A percentile compares a stretch with the other conserved stretches of the same genome.
Conservation (phyloP, 768 basidiomycete species). For the Lactarius pseudohatsudake region DNA sequence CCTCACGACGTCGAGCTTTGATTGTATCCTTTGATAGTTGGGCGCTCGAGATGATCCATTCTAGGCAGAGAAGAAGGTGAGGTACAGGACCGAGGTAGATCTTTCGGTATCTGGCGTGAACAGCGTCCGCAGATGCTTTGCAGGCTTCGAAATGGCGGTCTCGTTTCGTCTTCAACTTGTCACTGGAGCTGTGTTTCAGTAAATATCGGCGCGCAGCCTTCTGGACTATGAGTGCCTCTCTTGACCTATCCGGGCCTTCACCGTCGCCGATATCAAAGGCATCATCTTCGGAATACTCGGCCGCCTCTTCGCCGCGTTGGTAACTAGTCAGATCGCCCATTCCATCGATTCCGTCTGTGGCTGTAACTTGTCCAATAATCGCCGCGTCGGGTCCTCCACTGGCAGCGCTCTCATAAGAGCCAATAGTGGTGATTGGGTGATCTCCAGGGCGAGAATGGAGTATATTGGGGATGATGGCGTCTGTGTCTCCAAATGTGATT, state of each 20-base stretch:
- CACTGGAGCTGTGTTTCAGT: background rate
- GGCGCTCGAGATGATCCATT: conserved; percentile 8
- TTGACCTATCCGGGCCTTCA: conserved; percentile 11
- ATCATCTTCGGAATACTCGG: conserved; percentile 13
- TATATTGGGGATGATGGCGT: conserved; percentile 2
- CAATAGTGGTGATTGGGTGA: background rate
- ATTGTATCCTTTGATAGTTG: background rate
- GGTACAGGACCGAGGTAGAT: conserved; percentile 22
- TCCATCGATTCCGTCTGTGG: background rate
- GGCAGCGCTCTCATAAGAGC: background rate
- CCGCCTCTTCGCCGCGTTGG: background rate
- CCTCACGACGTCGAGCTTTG: background rate
- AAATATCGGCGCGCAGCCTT: conserved; percentile 9
- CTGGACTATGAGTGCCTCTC: conserved; percentile 2
- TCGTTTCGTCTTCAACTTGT: background rate
- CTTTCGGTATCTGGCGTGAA: conserved; percentile 16
- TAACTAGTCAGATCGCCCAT: background rate
- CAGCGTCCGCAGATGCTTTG: conserved; percentile 7
- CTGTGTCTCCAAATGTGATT: background rate
- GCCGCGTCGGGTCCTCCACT: background rate
- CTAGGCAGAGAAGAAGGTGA: conserved; percentile 22
- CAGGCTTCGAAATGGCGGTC: conserved; percentile 10
- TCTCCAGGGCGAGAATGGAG: background rate
- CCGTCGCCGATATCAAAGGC: background rate
- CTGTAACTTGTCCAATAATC: background rate